Evolutionary conservation across 2,329 filamentous ascomycete genomes (phyloP).

Genomic region (Eutypa lata): DNA sequence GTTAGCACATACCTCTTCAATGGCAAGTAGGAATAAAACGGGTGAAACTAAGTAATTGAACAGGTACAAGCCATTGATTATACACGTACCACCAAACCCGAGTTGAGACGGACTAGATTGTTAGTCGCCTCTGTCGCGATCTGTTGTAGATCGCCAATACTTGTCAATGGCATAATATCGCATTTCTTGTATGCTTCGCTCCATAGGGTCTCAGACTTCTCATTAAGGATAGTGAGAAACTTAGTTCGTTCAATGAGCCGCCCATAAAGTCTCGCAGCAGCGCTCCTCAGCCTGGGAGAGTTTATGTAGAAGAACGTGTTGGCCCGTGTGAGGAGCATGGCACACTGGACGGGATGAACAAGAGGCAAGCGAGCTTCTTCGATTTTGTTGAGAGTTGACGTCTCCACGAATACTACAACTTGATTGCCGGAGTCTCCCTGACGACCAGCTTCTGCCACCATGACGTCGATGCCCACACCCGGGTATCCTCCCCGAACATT

Average conservation of each 20-base stretch:
- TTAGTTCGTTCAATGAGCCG: neutral
- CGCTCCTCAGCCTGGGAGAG: neutral
- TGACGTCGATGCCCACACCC: neutral
- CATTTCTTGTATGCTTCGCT: neutral
- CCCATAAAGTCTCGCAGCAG: neutral
- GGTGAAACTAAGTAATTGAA: no score
- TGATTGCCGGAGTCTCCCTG: neutral
- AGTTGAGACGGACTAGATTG: neutral
- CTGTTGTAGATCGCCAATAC: neutral
- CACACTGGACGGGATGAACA: neutral
- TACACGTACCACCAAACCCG: neutral
- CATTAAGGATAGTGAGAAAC: neutral
- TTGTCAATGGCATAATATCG: neutral
- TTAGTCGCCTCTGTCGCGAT: neutral
- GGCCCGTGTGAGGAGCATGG: neutral
- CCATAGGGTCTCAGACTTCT: neutral
- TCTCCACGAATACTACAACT: neutral
- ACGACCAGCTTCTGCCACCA: neutral
- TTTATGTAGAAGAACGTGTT: neutral
- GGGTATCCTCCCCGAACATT: neutral
- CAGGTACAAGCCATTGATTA: no score
- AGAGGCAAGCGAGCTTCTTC: neutral
- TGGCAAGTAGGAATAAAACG: neutral
- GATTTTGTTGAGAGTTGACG: neutral
- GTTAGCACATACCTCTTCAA: neutral